Base-by-base conservation (phyloP, 139 green algal genomes). In the Chlorella sp. region DNA sequence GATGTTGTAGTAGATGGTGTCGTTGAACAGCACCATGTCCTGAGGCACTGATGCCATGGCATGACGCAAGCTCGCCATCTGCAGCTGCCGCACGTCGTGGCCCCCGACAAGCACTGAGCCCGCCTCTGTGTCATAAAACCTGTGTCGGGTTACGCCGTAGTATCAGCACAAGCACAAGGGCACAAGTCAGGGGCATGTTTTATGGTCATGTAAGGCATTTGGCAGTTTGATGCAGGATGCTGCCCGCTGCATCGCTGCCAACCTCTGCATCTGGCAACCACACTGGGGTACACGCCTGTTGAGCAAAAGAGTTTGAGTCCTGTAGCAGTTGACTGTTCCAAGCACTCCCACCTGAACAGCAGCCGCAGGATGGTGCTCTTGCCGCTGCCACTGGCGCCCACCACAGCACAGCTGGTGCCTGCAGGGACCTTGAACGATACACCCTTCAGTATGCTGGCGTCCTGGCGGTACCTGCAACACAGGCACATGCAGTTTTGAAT, bases 11-110 rank as follows among this genome's bases (percentile, higher is more conserved):
- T 84, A 86, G 35, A 98, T 93, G 42, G 84, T 95, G 69, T 98
- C 93, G 74, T 98, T 98, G 88, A 98, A 98, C 5, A 98, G 84
- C 35, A 96, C 88, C 83, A 96, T 87, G 83, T 97, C 93, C 82
- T 94, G 89, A 1, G 79, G 82, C 42, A 90, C 87, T 1, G 69
- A 79, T 3, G 77, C 91, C 32, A 95, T 80, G 2, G 77, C 80
- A 10, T 29, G 17, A 5, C 88, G 68, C 62, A 95, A 62, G 64
- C 77, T 88, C 10, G 66, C 65, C 71, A 93, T 74, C 29, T 64
- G 42, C 34, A 89, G 29, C 1, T 90, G 36, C 29, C 71, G 67
- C 31, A 96, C 80, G 69, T 95, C 89, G 0, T 88, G 61, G 10
- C 86, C 88, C 3, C 80, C 86, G 29, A 96, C 31, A 1, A 55